phyloP scores from a whole-genome alignment of 208 protist species.

The Phytomonas serpens region DNA sequence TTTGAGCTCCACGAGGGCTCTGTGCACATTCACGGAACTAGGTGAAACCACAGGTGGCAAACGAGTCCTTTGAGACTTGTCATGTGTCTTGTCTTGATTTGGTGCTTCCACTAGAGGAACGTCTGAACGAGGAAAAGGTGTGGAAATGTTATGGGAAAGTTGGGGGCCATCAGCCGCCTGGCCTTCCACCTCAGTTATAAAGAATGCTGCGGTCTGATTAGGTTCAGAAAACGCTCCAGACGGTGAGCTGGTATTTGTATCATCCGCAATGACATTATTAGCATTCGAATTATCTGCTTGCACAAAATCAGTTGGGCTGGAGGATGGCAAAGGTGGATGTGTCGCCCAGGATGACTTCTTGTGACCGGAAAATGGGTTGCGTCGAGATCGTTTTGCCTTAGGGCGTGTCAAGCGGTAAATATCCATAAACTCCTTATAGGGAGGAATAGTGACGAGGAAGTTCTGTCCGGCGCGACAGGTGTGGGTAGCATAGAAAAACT shows the following conservation, averaged over 20 bases:
- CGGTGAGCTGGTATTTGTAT: neutral
- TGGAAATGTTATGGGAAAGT: neutral
- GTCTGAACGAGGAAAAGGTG: neutral
- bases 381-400: neutral
- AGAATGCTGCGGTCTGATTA: slow-evolving; percentile 14
- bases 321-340: neutral
- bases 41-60: slow-evolving; percentile 25
- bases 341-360: neutral
- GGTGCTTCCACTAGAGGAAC: neutral
- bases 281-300: slow-evolving; percentile 5
- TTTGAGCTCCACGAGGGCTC: slow-evolving; percentile 69
- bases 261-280: neutral
- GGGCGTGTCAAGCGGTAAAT: slow-evolving; percentile 48
- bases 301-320: neutral
- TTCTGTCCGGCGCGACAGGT: slow-evolving; percentile 17
- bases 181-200: slow-evolving; percentile 25
- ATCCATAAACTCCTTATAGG: slow-evolving; percentile 85
- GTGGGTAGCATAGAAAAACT: slow-evolving; percentile 61
- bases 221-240: neutral
- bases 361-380: neutral
- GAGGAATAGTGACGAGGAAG: slow-evolving; percentile 67
- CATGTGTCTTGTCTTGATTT: neutral
- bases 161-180: neutral
- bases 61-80: neutral
- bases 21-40: slow-evolving; percentile 57